These are phyloP conservation scores for Pilaira anomala DNA, from an alignment of 192 early-diverging fungal species.

Conservation along the genomic window DNA sequence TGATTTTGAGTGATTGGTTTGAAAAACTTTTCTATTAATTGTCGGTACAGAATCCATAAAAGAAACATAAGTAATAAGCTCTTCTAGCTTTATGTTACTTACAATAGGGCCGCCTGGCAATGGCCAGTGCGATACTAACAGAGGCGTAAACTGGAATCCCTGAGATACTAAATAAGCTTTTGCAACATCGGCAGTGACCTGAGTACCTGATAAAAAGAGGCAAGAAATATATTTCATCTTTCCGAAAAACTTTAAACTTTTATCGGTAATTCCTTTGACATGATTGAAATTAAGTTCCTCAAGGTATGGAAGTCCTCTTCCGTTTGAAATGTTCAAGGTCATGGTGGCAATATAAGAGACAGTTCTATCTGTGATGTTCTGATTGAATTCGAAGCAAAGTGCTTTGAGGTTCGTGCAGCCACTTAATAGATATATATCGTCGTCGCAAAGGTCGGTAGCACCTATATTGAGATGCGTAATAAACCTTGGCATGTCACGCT, in stretches of 20 bases:
- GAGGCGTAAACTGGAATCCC: too few relatives aligned
- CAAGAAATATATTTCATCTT: not conserved
- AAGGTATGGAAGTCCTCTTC: not conserved
- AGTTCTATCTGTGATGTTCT: not conserved
- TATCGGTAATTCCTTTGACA: not conserved
- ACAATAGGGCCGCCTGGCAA: too few relatives aligned
- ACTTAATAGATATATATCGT: conserved; percentile 4
- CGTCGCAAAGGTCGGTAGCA: not conserved
- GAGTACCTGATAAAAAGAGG: not conserved
- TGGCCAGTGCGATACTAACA: too few relatives aligned
- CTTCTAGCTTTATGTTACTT: too few relatives aligned
- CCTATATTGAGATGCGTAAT: not conserved
- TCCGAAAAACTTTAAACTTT: not conserved
- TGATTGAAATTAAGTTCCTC: not conserved
- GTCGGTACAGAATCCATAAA: too few relatives aligned
- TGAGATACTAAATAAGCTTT: not conserved
- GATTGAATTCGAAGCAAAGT: not conserved
- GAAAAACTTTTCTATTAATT: too few relatives aligned
- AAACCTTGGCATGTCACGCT: not conserved
- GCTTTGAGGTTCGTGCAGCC: not conserved
- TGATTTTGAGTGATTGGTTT: too few relatives aligned
- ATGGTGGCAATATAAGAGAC: not conserved
- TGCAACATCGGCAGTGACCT: not conserved
- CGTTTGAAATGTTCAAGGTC: not conserved
- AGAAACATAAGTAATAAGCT: too few relatives aligned